These are phyloP conservation scores for Prunella vulgaris DNA, from an alignment of 257 asterid genomes.

Conservation along the genomic window DNA sequence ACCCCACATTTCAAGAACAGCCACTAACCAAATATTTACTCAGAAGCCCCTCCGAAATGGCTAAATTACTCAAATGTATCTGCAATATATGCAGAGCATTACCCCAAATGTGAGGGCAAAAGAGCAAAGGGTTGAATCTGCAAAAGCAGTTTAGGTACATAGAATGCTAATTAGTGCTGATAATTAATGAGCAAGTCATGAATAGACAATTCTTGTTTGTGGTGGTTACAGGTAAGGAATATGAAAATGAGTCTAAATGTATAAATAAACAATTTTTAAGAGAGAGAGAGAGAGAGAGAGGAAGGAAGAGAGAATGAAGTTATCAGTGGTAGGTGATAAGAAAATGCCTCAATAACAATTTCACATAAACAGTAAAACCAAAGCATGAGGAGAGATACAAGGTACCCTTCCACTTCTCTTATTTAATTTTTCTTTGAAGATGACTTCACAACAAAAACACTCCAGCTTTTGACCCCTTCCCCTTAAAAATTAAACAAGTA, in stretches of 20 bases:
- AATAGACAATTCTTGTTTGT: slow-evolving; percentile 36
- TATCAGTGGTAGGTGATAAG: slow-evolving; percentile 72
- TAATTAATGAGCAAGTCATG: slow-evolving; percentile 32
- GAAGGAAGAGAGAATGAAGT: slow-evolving; percentile 47
- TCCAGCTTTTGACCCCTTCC: neutral
- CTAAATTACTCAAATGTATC: slow-evolving; percentile 22
- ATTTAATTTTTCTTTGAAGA: slow-evolving; percentile 23
- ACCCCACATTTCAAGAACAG: neutral
- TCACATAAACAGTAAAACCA: slow-evolving; percentile 43
- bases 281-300: slow-evolving; percentile 40
- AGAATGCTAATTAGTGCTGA: slow-evolving; percentile 30
- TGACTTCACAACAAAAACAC: slow-evolving; percentile 26
- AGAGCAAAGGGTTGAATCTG: slow-evolving; percentile 38
- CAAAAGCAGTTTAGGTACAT: slow-evolving; percentile 40
- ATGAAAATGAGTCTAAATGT: slow-evolving; percentile 19
- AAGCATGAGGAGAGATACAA: slow-evolving; percentile 50
- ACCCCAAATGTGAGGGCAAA: slow-evolving; percentile 31
- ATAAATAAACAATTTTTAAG: slow-evolving; percentile 20
- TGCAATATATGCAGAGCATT: slow-evolving; percentile 29
- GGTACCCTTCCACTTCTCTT: slow-evolving; percentile 35
- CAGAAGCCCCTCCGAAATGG: slow-evolving; percentile 31
- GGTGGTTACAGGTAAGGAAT: slow-evolving; percentile 47
- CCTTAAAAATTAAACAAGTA: slow-evolving; percentile 13
- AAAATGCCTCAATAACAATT: slow-evolving; percentile 44
- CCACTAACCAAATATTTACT: neutral